phyloP scores from a whole-genome alignment of 2,329 filamentous ascomycete species.

The Lachnellula willkommii region DNA sequence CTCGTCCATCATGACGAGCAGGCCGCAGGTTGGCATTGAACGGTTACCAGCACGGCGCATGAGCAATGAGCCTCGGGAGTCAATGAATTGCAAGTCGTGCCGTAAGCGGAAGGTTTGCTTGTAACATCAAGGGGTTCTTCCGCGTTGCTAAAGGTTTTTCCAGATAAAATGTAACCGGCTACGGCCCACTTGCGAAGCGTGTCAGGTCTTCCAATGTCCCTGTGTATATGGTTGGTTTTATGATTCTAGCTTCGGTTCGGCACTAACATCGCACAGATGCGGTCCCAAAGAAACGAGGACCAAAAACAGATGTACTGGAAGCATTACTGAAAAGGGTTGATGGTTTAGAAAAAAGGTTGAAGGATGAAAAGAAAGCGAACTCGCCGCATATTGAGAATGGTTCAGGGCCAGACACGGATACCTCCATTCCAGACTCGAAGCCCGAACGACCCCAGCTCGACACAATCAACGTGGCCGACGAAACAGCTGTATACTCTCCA shows the following conservation, averaged over 20 bases:
- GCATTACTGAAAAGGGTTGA: slow-evolving; percentile 80
- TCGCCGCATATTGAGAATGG: slow-evolving; percentile 22
- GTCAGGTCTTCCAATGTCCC: slow-evolving; percentile 80
- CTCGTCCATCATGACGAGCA: slow-evolving; percentile 26
- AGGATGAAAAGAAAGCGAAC: slow-evolving; percentile 54
- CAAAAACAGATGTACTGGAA: slow-evolving; percentile 84
- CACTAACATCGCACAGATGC: slow-evolving; percentile 54
- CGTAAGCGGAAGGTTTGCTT: slow-evolving; percentile 75
- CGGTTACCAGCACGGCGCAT: slow-evolving; percentile 31
- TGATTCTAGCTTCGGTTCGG: slow-evolving; percentile 3
- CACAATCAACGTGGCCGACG: slow-evolving; percentile 32
- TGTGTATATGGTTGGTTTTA: slow-evolving; percentile 80
- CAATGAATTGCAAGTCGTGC: slow-evolving; percentile 95
- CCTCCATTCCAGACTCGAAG: slow-evolving; percentile 31
- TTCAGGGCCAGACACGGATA: slow-evolving; percentile 19
- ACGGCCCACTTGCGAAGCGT: slow-evolving; percentile 80
- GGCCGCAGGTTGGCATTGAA: slow-evolving; percentile 33
- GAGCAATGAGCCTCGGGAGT: slow-evolving; percentile 64
- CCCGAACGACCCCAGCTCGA: slow-evolving; percentile 36
- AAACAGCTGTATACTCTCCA: slow-evolving; percentile 42
- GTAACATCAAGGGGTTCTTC: slow-evolving; percentile 16
- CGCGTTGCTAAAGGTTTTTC: slow-evolving; percentile 18
- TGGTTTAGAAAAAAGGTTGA: slow-evolving; percentile 73
- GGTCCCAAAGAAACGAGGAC: slow-evolving; percentile 81
- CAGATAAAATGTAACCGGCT: slow-evolving; percentile 91